A percentile compares a stretch with the other conserved stretches of the same genome.
Evolutionary conservation across 352 stramenopile genomes (phyloP).

Genomic region (Pythium oligandrum): DNA sequence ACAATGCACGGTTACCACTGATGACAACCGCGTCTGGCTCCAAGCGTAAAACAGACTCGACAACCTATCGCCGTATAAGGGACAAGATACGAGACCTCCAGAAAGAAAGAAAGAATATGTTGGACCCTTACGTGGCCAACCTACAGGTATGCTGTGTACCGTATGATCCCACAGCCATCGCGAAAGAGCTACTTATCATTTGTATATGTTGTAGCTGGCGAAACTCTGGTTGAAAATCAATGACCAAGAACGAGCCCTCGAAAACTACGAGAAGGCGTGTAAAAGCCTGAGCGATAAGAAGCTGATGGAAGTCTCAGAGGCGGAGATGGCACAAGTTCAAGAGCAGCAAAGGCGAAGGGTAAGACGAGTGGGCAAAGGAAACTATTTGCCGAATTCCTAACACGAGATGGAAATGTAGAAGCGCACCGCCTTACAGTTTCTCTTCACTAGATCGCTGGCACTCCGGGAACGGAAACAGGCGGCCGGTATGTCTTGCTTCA

Average conservation of each 20-base stretch:
- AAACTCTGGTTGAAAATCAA: constrained; percentile 49
- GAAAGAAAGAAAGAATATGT: constrained; percentile 26
- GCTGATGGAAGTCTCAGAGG: constrained; percentile 17
- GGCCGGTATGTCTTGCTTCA: too few relatives aligned
- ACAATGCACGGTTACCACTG: constrained; percentile 12
- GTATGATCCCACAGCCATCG: too few relatives aligned
- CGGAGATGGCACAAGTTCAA: constrained; percentile 24
- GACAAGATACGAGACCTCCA: constrained; percentile 39
- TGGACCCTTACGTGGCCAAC: constrained; percentile 47
- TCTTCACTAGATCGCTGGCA: too few relatives aligned
- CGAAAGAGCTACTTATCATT: too few relatives aligned
- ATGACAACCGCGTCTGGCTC: background rate
- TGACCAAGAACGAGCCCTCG: constrained; percentile 38
- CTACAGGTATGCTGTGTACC: constrained; percentile 32
- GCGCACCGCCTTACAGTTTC: too few relatives aligned
- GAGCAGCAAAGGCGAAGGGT: constrained; percentile 43
- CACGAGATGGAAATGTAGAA: too few relatives aligned
- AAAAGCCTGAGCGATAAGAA: constrained; percentile 32
- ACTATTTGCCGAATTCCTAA: too few relatives aligned
- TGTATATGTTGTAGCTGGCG: constrained; percentile 28
- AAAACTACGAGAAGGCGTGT: constrained; percentile 47
- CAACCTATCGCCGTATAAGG: constrained; percentile 37
- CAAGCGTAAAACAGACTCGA: constrained; percentile 2
- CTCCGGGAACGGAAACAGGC: too few relatives aligned
- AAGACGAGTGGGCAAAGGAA: background rate